Percentiles rank a stretch among this genome's conserved stretches.
phyloP scores from a whole-genome alignment of 352 stramenopile species.

The Globisporangium nodosum region DNA sequence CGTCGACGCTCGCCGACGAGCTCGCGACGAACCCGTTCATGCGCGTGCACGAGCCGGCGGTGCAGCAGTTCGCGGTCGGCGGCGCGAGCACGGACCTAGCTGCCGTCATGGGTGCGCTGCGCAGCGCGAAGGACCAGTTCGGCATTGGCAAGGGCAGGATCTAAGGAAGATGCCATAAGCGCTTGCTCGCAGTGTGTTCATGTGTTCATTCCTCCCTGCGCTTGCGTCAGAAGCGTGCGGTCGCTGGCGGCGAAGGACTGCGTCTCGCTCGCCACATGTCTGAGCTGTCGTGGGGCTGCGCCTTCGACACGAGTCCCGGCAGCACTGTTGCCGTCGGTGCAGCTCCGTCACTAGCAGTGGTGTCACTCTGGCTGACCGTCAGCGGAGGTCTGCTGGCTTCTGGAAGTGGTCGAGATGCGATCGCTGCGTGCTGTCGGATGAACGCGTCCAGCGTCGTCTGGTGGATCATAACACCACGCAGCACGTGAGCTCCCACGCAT shows the following conservation, averaged over 20 bases:
- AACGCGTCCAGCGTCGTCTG: constrained; percentile 50
- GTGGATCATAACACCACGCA: neutral
- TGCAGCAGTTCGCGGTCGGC: constrained; percentile 48
- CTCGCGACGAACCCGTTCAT: constrained; percentile 80
- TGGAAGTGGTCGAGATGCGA: neutral
- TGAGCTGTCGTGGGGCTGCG: constrained; percentile 7
- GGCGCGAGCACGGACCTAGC: constrained; percentile 25
- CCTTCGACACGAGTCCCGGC: constrained; percentile 5
- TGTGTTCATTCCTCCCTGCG: neutral
- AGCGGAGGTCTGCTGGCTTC: constrained; percentile 7
- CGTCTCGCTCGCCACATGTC: constrained; percentile 23
- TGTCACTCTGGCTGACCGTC: constrained; percentile 1
- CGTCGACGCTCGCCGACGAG: constrained; percentile 76
- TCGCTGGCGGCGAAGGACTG: constrained; percentile 5
- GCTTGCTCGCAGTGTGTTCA: neutral
- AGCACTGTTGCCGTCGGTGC: constrained; percentile 6
- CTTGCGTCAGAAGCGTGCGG: constrained; percentile 24
- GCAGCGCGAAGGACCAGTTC: constrained; percentile 58
- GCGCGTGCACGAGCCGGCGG: constrained; percentile 38
- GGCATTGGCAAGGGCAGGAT: constrained; percentile 42
- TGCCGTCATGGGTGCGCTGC: constrained; percentile 51
- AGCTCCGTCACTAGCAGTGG: constrained; percentile 11
- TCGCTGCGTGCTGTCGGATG: constrained; percentile 25
- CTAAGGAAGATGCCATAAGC: neutral
- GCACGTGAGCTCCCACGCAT: neutral